Conservation (phyloP, 495 filamentous ascomycete species). For the Achaetomiella virescens region DNA sequence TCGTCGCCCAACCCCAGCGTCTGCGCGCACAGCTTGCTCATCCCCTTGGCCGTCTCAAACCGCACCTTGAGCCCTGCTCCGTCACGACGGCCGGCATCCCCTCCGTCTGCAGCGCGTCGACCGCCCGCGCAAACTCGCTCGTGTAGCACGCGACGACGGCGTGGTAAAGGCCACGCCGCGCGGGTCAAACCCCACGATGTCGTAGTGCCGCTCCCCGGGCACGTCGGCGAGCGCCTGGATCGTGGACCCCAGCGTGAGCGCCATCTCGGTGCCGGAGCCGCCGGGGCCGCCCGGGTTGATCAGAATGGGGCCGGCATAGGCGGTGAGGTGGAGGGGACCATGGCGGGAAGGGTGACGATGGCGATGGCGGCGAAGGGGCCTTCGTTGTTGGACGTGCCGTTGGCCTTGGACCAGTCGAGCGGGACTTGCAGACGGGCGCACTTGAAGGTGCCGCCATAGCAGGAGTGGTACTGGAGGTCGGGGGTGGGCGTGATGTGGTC, state of each 20-base stretch:
- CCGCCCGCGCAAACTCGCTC: constrained; percentile 1
- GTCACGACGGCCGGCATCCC: not conserved
- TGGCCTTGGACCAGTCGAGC: constrained; percentile 35
- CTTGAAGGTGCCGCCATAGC: constrained; percentile 29
- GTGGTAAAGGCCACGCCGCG: constrained; percentile 37
- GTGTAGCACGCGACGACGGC: constrained; percentile 37
- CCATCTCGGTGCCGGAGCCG: constrained; percentile 31
- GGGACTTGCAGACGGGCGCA: constrained; percentile 45
- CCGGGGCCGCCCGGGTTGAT: constrained; percentile 44
- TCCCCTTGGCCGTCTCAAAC: not conserved
- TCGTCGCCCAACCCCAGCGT: not conserved
- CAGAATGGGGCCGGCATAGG: constrained; percentile 35
- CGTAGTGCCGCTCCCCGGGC: constrained; percentile 23
- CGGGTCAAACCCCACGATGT: constrained; percentile 42
- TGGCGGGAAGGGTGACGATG: constrained; percentile 32
- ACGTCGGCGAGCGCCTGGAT: constrained; percentile 32
- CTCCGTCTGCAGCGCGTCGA: not conserved
- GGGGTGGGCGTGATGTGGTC: constrained; percentile 22
- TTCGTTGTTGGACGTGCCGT: constrained; percentile 1
- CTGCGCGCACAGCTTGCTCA: constrained; percentile 1
- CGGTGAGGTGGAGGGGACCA: constrained; percentile 19
- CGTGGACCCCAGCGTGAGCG: constrained; percentile 13
- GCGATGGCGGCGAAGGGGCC: constrained; percentile 23
- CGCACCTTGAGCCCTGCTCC: not conserved
- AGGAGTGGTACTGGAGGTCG: constrained; percentile 29